Conservation (phyloP, 371 early-diverging fungal species). For the Choanephora cucurbitarum region DNA sequence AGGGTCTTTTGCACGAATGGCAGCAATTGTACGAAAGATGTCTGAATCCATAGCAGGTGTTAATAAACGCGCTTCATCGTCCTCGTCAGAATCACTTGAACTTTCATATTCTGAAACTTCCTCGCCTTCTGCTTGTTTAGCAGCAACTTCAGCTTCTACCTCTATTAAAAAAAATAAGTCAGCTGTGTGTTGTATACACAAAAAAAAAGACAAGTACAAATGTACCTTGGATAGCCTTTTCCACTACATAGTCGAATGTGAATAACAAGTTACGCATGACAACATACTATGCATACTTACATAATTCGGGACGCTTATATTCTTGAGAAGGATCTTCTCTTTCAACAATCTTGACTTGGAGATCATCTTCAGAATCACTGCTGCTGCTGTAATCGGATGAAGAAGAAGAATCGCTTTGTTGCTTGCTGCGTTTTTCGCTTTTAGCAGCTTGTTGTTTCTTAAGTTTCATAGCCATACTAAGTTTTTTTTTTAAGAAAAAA, state of each 20-base stretch:
- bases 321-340: conserved; percentile 15
- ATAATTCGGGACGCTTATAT: conserved; percentile 24
- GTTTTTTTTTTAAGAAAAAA: no score
- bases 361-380: background rate
- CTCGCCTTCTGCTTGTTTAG: conserved; percentile 2
- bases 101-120: conserved; percentile 14
- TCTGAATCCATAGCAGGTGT: conserved; percentile 91
- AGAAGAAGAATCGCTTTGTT: no score
- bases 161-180: background rate
- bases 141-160: conserved; percentile 28
- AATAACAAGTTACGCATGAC: no score
- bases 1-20: conserved; percentile 77
- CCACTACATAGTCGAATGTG: conserved; percentile 10
- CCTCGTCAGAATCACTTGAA: conserved; percentile 69
- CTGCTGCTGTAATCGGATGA: no score
- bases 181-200: background rate
- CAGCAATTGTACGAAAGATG: conserved; percentile 87
- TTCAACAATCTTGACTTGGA: conserved; percentile 20
- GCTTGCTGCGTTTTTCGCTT: no score
- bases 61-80: conserved; percentile 82
- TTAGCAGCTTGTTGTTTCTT: no score
- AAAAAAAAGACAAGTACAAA: no score
- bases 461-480: no score
- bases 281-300: no score
- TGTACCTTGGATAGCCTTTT: conserved; percentile 23